phyloP scores from a whole-genome alignment of 139 green algal species.

The Desmodesmus armatus region DNA sequence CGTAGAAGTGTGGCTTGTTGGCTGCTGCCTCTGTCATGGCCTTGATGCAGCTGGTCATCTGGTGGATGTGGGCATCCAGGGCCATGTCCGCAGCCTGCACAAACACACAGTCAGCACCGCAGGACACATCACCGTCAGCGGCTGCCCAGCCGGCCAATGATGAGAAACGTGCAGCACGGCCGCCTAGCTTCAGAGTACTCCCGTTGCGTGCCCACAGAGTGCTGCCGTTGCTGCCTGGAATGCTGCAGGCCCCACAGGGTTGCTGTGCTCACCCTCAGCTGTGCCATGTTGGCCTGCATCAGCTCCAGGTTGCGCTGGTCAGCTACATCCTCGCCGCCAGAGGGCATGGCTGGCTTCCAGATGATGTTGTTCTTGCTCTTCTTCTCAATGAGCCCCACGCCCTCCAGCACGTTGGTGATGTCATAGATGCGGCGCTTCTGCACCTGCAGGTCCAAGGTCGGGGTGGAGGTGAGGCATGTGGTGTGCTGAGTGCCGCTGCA shows the following conservation, averaged over 20 bases:
- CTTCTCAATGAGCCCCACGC: constrained; percentile 96
- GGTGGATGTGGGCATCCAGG: constrained; percentile 67
- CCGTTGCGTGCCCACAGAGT: not conserved
- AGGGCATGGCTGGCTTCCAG: constrained; percentile 46
- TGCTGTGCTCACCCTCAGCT: constrained; percentile 46
- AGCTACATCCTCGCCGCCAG: constrained; percentile 25
- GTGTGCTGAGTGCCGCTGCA: not conserved
- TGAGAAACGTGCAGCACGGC: not conserved
- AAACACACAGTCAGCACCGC: not conserved
- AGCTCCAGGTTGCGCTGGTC: constrained; percentile 5
- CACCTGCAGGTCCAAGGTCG: constrained; percentile 63
- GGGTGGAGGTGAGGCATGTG: not conserved
- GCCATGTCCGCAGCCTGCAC: constrained; percentile 57
- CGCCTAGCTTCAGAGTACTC: not conserved
- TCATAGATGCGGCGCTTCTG: constrained; percentile 99
- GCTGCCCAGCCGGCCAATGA: not conserved
- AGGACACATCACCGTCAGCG: not conserved
- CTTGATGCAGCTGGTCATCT: constrained; percentile 53
- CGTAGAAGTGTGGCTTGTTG: constrained; percentile 77
- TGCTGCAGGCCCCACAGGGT: not conserved
- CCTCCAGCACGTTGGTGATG: constrained; percentile 99
- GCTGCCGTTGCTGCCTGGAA: not conserved
- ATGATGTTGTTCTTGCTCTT: constrained; percentile 83
- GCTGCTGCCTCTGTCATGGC: constrained; percentile 52
- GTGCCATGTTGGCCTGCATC: constrained; percentile 43